A percentile compares a stretch with the other conserved stretches of the same genome.
Evolutionary conservation across 2,329 filamentous ascomycete species (phyloP).

Genomic region (Camptophora hylomeconis): DNA sequence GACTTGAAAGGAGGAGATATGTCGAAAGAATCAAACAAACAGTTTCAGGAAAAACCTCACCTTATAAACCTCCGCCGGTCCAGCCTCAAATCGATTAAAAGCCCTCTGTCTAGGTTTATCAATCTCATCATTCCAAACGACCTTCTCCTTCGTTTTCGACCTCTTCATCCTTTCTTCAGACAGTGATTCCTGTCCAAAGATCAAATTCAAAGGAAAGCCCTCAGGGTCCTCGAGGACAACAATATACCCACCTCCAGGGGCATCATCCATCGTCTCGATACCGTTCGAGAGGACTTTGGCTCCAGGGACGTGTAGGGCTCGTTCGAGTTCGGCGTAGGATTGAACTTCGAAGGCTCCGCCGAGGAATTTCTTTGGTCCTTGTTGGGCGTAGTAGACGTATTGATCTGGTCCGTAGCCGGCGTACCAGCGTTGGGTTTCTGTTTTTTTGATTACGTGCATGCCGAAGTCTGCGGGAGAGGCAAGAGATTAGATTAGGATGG

Average conservation of each 20-base stretch:
- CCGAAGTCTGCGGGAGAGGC: conserved; percentile 28
- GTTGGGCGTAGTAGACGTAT: conserved; percentile 31
- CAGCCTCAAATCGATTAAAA: conserved; percentile 31
- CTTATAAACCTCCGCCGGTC: conserved; percentile 35
- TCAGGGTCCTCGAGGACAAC: conserved; percentile 18
- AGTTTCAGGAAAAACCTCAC: no score
- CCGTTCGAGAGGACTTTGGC: conserved; percentile 11
- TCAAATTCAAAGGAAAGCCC: conserved; percentile 18
- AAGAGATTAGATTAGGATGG: no score
- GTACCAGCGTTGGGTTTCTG: conserved; percentile 26
- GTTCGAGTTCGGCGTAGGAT: conserved; percentile 27
- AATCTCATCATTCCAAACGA: conserved; percentile 24
- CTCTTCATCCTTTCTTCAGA: conserved; percentile 8
- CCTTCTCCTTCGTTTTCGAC: conserved; percentile 15
- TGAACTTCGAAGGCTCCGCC: conserved; percentile 33
- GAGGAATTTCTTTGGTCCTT: conserved; percentile 28
- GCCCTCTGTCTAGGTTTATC: conserved; percentile 26
- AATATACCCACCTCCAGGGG: conserved; percentile 17
- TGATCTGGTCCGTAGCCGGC: conserved; percentile 32
- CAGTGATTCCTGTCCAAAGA: conserved; percentile 16
- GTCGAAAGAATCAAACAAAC: no score
- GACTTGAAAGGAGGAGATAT: background rate
- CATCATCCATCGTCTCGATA: conserved; percentile 15
- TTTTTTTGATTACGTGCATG: conserved; percentile 27
- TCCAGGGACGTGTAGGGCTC: conserved; percentile 9